Base-by-base conservation (phyloP, 129 eudicot genomes). In the Flaveria ramosissima region DNA sequence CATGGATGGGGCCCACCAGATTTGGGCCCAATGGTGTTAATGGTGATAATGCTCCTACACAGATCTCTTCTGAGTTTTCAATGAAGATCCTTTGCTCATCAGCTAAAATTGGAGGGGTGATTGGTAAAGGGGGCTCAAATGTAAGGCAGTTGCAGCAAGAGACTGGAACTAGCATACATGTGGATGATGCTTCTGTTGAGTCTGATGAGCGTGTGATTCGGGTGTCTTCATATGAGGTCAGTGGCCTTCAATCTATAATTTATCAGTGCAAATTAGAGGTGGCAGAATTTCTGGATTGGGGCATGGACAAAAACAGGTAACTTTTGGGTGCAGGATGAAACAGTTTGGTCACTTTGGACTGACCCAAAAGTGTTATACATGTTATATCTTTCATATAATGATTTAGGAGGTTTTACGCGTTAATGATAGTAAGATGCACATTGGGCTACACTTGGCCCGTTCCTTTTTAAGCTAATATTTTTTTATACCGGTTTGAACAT, bases 151-250 rank as follows among this genome's bases (percentile, higher is more conserved):
- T 92, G 48, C 84, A 92, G 66, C 87, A 78, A 71, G 97, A 89
- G 62, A 92, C 95, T 48, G 96, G 97, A 69, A 83, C 95, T 14
- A 89, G 83, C 55, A 87, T 92, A 74, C 92, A 85, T 30, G 96
- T 89, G 42, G 97, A 85, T 71, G 89, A 92, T 72, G 81, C 85
- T 26, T 71, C 90, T 56, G 67, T 75, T n/a, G 86, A 77, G 62
- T 83, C 86, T 11, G 97, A 89, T 66, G 97, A 92, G 14, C 85
- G 92, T 65, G 91, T 89, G 27, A 92, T 92, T 78, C 81, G 86
- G 64, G 89, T 92, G 56, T 92, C 97, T 75, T 81, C 92, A n/a
- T 61, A 84, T 72, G 97, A 92, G 95, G 97, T 89, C 50, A 78
- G 79, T 47, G 43, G 11, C 59, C 48, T 66, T 41, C 8, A 56